Evolutionary conservation across 129 eudicot genomes (phyloP), one percentile per base, ranked within the genome.

Genomic region (Flaveria bidentis): DNA sequence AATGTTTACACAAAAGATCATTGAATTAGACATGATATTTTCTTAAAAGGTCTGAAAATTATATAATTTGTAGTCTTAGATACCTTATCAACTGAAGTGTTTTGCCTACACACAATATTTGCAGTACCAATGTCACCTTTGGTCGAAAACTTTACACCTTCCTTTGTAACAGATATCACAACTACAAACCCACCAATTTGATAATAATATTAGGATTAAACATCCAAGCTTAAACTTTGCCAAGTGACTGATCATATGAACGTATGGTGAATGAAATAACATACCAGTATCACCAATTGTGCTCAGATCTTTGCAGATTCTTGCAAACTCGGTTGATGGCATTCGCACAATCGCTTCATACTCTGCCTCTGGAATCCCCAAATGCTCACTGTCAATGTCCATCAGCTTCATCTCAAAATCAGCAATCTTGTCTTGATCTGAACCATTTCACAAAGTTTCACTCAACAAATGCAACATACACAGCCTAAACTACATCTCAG

Each of bases 351-450:
- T 87, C 39, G 96, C 88, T 66, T 89, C 86, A 52, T 85, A 89
- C 62, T 85, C 96, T 18, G 92, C 44, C 75, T 89, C 92, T 6
- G 96, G 96, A 56, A 89, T 87, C 46, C 96, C 96, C 36, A 89
- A 86, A 74, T 89, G 89, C 78, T 87, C 96, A 57, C 96, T 89
- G 50, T 87, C 96, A 42, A 90, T 90, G 78, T 90, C 96, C 92
- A 90, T 87, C 7, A 90, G 87, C 80, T 90, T 90, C 96, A 90
- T 90, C 90, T 90, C 96, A 69, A 85, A 83, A 77, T 90, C 96
- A 7, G 92, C 80, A 47, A 90, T 90, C 82, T 87, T 85, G 49
- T 90, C 92, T 87, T 90, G 96, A 76, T 77, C 92, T 90, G 65
- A 22, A 74, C 63, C 86, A 85, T 69, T 81, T 82, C 49, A 65